Evolutionary conservation across 495 filamentous ascomycete species (phyloP), one percentile per base, ranked within the genome.

Genomic region (Xylaria telfairii): DNA sequence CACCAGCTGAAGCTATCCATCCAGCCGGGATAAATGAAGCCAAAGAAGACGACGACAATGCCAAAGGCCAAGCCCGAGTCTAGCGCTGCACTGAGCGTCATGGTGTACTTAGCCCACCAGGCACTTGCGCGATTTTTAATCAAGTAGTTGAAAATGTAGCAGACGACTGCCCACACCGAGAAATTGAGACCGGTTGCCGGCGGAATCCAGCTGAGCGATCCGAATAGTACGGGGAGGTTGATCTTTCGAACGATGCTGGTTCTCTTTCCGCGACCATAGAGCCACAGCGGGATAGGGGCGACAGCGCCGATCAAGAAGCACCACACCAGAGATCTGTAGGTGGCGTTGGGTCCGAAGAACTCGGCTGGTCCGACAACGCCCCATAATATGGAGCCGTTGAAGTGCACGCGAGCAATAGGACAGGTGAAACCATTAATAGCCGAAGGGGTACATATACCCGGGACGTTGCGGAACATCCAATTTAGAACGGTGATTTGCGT

Each of bases 51-150:
- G 1, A 95, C 85, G 7, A 96, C 88, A 2, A 95, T 87, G 0
- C 90, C 90, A 73, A 93, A 90, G 4, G 93, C 93, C 19, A 95
- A 76, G 1, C 92, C 92, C 2, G 93, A 94, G 65, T 96, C 93
- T 46, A 97, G 83, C 13, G 92, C 93, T 1, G 93, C 93, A 44
- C 88, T 91, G 37, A 96, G 82, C 0, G 92, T 95, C 91, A 95
- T 95, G 21, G 91, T 95, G 78, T 97, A 97, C 78, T 96, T 95
- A 2, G 87, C 88, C 92, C 92, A 95, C 93, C 93, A 96, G 6
- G 84, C 88, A 1, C 76, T 79, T 17, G 87, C 89, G n/a, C 89
- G 83, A 7, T 84, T 86, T 73, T 89, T 86, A 67, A 97, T 88
- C 49, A 90, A 76, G 72, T 92, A 90, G 75, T 96, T 97, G 76